phyloP scores from a whole-genome alignment of 805 yeast genomes.

The Ogataea kodamae region DNA sequence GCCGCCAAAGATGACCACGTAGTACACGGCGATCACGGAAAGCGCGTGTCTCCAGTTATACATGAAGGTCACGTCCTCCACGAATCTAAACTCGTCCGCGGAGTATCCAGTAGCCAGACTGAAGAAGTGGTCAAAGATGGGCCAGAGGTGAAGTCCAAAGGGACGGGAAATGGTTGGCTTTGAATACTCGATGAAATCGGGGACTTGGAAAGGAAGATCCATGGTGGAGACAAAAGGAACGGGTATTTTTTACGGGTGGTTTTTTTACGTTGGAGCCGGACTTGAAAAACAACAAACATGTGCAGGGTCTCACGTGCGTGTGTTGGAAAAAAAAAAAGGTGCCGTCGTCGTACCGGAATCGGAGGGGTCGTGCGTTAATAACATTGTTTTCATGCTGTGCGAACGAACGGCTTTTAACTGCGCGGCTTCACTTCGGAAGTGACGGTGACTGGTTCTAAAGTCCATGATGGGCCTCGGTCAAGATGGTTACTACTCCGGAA shows the following conservation, averaged over 20 bases:
- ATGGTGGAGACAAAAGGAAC: conserved; percentile 3
- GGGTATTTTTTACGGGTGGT: too few relatives aligned
- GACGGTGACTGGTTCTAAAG: too few relatives aligned
- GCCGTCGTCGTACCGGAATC: conserved; percentile 5
- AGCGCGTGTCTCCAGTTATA: conserved; percentile 58
- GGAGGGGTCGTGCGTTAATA: conserved; percentile 1
- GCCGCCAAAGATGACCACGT: conserved; percentile 82
- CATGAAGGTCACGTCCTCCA: conserved; percentile 61
- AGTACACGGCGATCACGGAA: conserved; percentile 59
- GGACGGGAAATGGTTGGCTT: conserved; percentile 35
- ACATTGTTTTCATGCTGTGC: too few relatives aligned
- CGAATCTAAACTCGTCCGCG: conserved; percentile 65
- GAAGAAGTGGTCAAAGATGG: conserved; percentile 52
- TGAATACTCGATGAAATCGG: conserved; percentile 27
- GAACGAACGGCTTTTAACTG: background rate
- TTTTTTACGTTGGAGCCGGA: conserved; percentile 3
- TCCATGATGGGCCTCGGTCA: too few relatives aligned
- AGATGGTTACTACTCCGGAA: too few relatives aligned
- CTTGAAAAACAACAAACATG: too few relatives aligned
- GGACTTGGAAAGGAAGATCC: conserved; percentile 18
- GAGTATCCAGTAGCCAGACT: conserved; percentile 48
- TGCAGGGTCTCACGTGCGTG: conserved; percentile 3
- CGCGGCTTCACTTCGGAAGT: too few relatives aligned
- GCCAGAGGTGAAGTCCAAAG: conserved; percentile 64
- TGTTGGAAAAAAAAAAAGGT: too few relatives aligned